These are phyloP conservation scores for Gossypium lobatum DNA, from an alignment of 441 rosid species.

Conservation along the genomic window DNA sequence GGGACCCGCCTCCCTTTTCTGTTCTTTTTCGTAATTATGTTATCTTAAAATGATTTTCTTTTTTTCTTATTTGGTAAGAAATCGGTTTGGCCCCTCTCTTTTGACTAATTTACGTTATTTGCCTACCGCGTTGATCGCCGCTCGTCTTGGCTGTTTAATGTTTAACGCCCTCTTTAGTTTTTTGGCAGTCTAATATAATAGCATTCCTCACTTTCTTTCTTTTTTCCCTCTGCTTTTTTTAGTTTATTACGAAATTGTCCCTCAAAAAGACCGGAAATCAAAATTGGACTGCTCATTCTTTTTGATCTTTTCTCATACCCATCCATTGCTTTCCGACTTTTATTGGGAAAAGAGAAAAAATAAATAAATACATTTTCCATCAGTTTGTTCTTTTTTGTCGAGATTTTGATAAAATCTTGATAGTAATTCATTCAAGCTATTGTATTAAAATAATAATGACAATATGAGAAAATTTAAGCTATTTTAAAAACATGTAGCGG, in stretches of 20 bases:
- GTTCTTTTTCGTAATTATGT: not conserved
- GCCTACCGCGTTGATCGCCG: conserved; percentile 33
- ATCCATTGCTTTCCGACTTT: not conserved
- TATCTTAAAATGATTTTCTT: not conserved
- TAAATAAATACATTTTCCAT: not conserved
- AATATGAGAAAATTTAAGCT: no score
- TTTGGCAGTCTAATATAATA: conserved; percentile 17
- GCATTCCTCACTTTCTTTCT: conserved; percentile 15
- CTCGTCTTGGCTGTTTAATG: conserved; percentile 18
- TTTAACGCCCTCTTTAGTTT: not conserved
- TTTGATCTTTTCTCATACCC: not conserved
- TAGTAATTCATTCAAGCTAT: no score
- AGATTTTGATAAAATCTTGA: no score
- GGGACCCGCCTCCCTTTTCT: conserved; percentile 19
- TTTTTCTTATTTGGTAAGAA: conserved; percentile 13
- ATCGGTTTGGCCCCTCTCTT: conserved; percentile 26
- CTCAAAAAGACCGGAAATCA: not conserved
- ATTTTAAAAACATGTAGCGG: no score
- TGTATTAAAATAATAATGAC: no score
- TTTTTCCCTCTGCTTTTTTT: not conserved
- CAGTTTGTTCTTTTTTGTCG: not conserved
- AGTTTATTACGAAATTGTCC: not conserved
- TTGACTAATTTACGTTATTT: conserved; percentile 22
- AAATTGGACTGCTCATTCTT: not conserved
- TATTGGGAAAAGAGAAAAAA: not conserved